Conservation (phyloP, 192 early-diverging fungal genomes). For the Phycomyces nitens region DNA sequence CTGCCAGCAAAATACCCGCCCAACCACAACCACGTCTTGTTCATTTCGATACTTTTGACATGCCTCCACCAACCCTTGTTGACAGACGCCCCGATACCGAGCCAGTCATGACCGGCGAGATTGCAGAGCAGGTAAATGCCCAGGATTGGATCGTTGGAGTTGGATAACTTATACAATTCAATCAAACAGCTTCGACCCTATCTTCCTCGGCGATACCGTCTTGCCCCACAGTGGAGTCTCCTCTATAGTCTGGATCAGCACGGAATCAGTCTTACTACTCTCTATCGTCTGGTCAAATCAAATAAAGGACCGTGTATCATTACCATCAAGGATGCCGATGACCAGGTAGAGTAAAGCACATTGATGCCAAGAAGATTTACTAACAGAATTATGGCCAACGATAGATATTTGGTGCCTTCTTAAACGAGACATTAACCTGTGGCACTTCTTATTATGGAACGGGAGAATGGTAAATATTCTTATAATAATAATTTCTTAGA, state of each 20-base stretch:
- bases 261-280: constrained; percentile 83
- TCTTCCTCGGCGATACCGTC: constrained; percentile 73
- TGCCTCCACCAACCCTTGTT: constrained; percentile 37
- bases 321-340: constrained; percentile 62
- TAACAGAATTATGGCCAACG: not conserved
- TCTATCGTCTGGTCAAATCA: constrained; percentile 61
- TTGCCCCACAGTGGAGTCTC: constrained; percentile 75
- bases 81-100: constrained; percentile 42
- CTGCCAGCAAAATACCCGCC: constrained; percentile 22
- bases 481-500: constrained; percentile 2
- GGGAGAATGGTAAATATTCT: constrained; percentile 67
- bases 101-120: constrained; percentile 38
- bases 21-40: not conserved
- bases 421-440: constrained; percentile 63
- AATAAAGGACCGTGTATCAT: constrained; percentile 65
- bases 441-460: constrained; percentile 72
- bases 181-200: constrained; percentile 63
- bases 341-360: constrained; percentile 30
- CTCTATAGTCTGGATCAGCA: constrained; percentile 93
- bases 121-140: constrained; percentile 46
- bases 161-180: not conserved
- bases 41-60: constrained; percentile 15
- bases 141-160: not conserved
- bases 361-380: not conserved
- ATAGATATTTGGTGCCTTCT: constrained; percentile 78